A percentile compares a stretch with the other conserved stretches of the same genome.
Conservation (phyloP, 2,329 filamentous ascomycete genomes). For the Sodiomyces alkalinus region DNA sequence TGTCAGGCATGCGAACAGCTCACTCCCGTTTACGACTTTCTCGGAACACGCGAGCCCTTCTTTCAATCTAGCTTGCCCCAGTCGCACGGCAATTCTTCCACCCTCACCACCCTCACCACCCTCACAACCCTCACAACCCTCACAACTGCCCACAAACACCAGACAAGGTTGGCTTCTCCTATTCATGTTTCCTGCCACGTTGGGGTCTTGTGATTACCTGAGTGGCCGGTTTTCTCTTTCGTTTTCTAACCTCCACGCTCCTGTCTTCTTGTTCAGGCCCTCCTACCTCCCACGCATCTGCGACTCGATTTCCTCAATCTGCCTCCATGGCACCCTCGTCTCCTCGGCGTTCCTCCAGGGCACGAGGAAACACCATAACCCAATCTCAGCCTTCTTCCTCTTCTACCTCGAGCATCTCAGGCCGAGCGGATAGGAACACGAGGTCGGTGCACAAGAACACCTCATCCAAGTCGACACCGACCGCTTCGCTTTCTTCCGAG, state of each 20-base stretch:
- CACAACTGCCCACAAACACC: no score
- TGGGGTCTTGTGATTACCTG: no score
- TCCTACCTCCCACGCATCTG: background rate
- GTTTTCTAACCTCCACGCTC: constrained; percentile 13
- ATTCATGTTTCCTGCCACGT: no score
- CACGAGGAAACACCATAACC: constrained; percentile 62
- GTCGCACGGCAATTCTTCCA: constrained; percentile 8
- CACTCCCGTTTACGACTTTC: constrained; percentile 5
- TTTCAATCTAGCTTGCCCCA: constrained; percentile 7
- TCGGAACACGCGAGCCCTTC: constrained; percentile 7
- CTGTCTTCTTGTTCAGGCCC: constrained; percentile 3
- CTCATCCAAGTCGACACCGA: constrained; percentile 64
- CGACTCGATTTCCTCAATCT: constrained; percentile 1
- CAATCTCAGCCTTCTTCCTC: constrained; percentile 67
- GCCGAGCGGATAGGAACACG: constrained; percentile 59
- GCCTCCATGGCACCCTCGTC: constrained; percentile 45
- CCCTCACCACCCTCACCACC: constrained; percentile 4
- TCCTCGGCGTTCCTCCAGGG: constrained; percentile 82
- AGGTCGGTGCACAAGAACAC: constrained; percentile 57
- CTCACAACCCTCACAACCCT: no score
- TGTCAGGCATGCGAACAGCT: constrained; percentile 8
- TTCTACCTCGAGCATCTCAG: constrained; percentile 62
- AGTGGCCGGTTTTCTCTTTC: constrained; percentile 16
- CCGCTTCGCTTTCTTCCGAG: constrained; percentile 56
- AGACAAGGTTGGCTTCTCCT: no score